Percentiles rank a stretch among this genome's conserved stretches.
Evolutionary conservation across 2,329 filamentous ascomycete species (phyloP).

Genomic region (Grosmannia huntii): DNA sequence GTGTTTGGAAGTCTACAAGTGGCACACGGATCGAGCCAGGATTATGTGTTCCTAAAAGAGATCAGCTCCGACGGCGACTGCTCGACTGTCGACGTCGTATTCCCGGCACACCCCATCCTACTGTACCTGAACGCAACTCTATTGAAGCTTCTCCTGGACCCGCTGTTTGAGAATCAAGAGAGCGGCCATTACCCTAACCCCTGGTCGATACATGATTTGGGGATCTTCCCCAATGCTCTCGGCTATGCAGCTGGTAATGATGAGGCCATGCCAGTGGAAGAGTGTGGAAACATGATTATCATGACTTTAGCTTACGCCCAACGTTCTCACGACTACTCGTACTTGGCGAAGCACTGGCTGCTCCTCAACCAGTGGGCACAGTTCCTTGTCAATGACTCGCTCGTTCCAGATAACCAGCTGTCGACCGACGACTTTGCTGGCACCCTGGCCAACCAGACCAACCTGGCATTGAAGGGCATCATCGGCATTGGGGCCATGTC

Average conservation of each 20-base stretch:
- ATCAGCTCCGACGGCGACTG: conserved; percentile 80
- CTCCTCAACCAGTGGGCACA: conserved; percentile 61
- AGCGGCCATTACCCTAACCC: conserved; percentile 71
- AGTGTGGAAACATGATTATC: conserved; percentile 63
- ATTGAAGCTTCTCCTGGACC: conserved; percentile 65
- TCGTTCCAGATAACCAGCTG: conserved; percentile 59
- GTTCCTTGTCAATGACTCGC: conserved; percentile 56
- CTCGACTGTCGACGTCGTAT: conserved; percentile 80
- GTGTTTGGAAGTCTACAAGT: conserved; percentile 66
- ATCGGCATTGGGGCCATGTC: conserved; percentile 69
- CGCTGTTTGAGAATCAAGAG: conserved; percentile 64
- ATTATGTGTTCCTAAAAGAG: conserved; percentile 75
- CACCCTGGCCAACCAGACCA: conserved; percentile 60
- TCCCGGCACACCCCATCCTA: conserved; percentile 73
- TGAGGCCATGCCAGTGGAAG: conserved; percentile 62
- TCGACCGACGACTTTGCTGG: conserved; percentile 71
- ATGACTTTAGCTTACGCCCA: conserved; percentile 50
- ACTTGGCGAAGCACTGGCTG: conserved; percentile 51
- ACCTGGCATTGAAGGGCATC: conserved; percentile 64
- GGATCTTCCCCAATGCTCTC: conserved; percentile 59
- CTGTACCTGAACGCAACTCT: conserved; percentile 69
- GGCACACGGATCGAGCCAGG: conserved; percentile 53
- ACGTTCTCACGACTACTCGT: conserved; percentile 24
- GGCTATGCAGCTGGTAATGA: conserved; percentile 55
- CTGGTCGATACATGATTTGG: conserved; percentile 65